Base-by-base conservation (phyloP, 2,329 filamentous ascomycete genomes). In the Colletotrichum sp. region DNA sequence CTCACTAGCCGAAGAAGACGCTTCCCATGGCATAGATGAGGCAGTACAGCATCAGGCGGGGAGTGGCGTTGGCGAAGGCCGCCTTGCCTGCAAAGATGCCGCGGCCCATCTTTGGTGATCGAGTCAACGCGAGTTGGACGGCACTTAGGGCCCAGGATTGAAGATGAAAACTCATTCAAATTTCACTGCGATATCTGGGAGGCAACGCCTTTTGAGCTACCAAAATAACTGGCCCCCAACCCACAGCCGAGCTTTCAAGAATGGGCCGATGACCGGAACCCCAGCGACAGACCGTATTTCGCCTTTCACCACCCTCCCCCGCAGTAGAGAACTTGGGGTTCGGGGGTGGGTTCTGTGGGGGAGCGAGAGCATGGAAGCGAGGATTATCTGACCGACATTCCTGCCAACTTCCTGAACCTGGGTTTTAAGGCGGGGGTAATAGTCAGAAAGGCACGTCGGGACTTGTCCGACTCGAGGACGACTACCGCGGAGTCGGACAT, bases 381-480 rank as follows among this genome's bases (percentile, higher is more conserved):
- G 19, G 19, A 22, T 48, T 12, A 48, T 22, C 19, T 48, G 44
- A 48, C 44, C 44, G 44, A 48, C 9, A 48, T 48, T 48, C 44
- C 1, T 48, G 19, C 44, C 19, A 12, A 48, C 25, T 57, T 19
- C 25, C n/a, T 8, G 3, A 28, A 57, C 13, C 52, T 6, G 25
- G 52, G 52, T 12, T 5, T 57, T 9, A 5, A 13, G 52, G 1
- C 52, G 52, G 52, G 52, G 22, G 4, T 5, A 8, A n/a, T 16
- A 36, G 13, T 36, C 13, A 36, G 15, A 7, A 16, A 16, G 5
- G 8, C 19, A 48, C 3, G 44, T 48, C 44, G 44, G 44, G 19
- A 4, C 3, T 22, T 22, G 44, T 13, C 44, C 11, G 19, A 48
- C 44, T 0, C 3, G 3, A 48, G 0, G 5, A 48, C 0, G 11